Evolutionary conservation across 805 yeast genomes (phyloP).

Genomic region (Starmerella ratchasimensis): DNA sequence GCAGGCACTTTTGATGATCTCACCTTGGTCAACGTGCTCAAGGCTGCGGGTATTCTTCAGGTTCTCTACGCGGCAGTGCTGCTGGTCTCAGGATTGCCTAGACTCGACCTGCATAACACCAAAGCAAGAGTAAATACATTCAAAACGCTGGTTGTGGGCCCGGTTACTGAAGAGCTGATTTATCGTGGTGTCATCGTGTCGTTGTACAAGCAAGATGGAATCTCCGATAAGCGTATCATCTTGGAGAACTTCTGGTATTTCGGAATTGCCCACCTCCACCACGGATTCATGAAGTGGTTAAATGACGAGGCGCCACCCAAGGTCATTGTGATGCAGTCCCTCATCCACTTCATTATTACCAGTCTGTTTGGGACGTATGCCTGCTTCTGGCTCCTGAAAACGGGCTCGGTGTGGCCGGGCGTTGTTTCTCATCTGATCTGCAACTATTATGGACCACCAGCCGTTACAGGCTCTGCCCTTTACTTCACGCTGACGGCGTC

Average conservation of each 20-base stretch:
- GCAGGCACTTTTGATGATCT: neutral
- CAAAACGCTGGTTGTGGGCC: constrained; percentile 55
- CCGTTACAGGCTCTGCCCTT: neutral
- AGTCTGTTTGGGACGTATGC: constrained; percentile 59
- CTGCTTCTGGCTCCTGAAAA: constrained; percentile 39
- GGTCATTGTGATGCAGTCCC: constrained; percentile 25
- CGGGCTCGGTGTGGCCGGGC: constrained; percentile 43
- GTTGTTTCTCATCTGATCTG: constrained; percentile 51
- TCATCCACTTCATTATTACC: constrained; percentile 49
- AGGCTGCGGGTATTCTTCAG: constrained; percentile 1
- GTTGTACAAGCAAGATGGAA: constrained; percentile 20
- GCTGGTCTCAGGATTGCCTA: constrained; percentile 6
- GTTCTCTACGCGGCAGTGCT: constrained; percentile 9
- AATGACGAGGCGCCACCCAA: constrained; percentile 11
- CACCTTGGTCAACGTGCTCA: neutral
- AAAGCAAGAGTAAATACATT: constrained; percentile 25
- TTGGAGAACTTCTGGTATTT: constrained; percentile 47
- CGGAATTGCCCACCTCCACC: constrained; percentile 71
- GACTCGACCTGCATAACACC: neutral
- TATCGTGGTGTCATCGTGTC: constrained; percentile 40
- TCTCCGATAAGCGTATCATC: constrained; percentile 21
- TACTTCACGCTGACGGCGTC: neutral
- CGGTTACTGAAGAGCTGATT: constrained; percentile 63
- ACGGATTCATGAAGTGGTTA: constrained; percentile 39
- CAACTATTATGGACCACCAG: constrained; percentile 59